These are phyloP conservation scores for Irpex sp. DNA, from an alignment of 1,284 basidiomycete genomes.

Conservation along the genomic window DNA sequence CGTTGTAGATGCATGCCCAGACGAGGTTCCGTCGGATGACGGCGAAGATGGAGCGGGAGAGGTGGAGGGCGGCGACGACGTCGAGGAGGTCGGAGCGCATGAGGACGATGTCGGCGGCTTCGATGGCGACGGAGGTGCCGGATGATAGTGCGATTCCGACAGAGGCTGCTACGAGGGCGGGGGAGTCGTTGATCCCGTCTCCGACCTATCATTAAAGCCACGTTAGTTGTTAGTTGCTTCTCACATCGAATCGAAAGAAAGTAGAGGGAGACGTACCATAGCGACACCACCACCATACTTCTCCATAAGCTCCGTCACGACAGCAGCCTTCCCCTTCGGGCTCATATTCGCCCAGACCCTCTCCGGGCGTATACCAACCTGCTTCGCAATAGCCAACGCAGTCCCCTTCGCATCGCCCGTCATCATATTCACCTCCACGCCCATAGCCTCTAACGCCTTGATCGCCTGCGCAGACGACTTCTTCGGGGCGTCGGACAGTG, in stretches of 20 bases:
- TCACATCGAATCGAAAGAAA: too few species aligned
- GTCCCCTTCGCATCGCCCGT: conserved; percentile 87
- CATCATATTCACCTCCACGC: conserved; percentile 87
- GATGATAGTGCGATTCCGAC: conserved; percentile 96
- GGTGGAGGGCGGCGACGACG: conserved; percentile 92
- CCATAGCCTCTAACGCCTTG: conserved; percentile 77
- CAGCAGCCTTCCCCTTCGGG: conserved; percentile 87
- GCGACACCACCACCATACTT: conserved; percentile 72
- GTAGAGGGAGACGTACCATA: conserved; percentile 59
- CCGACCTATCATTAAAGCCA: conserved; percentile 64
- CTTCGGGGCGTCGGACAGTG: conserved; percentile 84
- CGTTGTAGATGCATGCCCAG: conserved; percentile 94
- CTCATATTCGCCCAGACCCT: conserved; percentile 88
- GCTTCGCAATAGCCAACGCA: conserved; percentile 80
- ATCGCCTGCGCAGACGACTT: conserved; percentile 81
- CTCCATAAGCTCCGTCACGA: conserved; percentile 77
- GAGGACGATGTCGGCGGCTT: conserved; percentile 96
- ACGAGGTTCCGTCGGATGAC: conserved; percentile 89
- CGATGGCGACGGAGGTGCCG: conserved; percentile 95
- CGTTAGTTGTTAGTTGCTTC: background rate
- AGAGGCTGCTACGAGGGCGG: conserved; percentile 91
- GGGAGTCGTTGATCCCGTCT: conserved; percentile 98
- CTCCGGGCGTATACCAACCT: conserved; percentile 80
- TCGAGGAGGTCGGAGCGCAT: conserved; percentile 96
- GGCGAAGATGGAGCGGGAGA: conserved; percentile 85